Evolutionary conservation across 129 eudicot genomes (phyloP), one percentile per base, ranked within the genome.

Genomic region (Flaveria robusta): DNA sequence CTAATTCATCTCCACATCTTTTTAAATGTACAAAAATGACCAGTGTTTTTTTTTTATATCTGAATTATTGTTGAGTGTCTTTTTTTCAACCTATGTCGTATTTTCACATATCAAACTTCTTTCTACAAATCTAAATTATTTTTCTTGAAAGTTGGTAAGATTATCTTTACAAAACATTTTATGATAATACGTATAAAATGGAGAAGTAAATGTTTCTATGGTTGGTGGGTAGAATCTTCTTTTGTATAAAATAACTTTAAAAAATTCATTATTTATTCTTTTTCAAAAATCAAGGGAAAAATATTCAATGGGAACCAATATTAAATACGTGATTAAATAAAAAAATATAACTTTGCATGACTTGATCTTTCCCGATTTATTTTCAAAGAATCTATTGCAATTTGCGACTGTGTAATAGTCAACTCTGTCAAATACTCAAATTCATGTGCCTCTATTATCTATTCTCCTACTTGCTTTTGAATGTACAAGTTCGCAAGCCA

Each of bases 401-500:
- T 50, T 50, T 20, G 43, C 49, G 74, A 79, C 66, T 50, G 24
- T 41, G 58, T 50, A 11, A 31, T 16, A 19, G 68, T 64, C 72
- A 72, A 72, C 78, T 39, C 39, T 23, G 37, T 37, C 67, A 52
- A 71, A 79, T 34, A 31, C 37, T 42, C 13, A 42, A 42, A 9
- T 9, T 20, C 78, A 72, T 12, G 49, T n/a, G 68, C 27, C 37
- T 31, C 37, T 31, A 31, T 31, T 24, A 1, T 24, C 1, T 24
- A 24, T 18, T 9, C 43, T 49, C 59, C 67, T 60, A 62, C 67
- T 50, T 72, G 78, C 67, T 71, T 79, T 23, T 26, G 19, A 37
- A 65, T 63, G 68, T 72, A 72, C 83, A 50, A 71, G 74, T 65
- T 37, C 51, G 68, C 58, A 72, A 39, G 78, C 74, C 0, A 37